phyloP scores from a whole-genome alignment of 106 monocot species.

The Dendrobium catenatum region DNA sequence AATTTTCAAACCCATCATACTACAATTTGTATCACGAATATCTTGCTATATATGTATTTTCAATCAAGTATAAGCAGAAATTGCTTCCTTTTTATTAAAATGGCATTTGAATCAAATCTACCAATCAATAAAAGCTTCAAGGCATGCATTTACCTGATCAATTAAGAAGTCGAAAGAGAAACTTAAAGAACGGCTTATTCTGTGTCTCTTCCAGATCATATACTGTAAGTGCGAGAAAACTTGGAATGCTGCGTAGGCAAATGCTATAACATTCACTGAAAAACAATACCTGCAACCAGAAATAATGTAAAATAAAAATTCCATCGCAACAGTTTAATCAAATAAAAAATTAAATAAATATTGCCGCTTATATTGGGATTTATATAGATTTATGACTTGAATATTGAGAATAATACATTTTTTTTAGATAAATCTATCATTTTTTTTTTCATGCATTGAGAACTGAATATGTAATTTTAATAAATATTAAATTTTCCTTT shows the following conservation, averaged over 20 bases:
- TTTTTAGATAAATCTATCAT: background rate
- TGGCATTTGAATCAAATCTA: background rate
- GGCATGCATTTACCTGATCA: constrained; percentile 60
- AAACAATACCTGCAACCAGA: constrained; percentile 52
- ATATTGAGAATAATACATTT: background rate
- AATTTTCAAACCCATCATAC: no score
- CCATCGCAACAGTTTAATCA: background rate
- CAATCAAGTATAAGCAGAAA: background rate
- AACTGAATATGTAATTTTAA: background rate
- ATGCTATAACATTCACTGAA: constrained; percentile 53
- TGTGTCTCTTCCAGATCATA: constrained; percentile 25
- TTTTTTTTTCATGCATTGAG: background rate
- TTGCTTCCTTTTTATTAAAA: background rate
- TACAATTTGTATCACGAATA: no score
- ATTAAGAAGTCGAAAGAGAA: constrained; percentile 53
- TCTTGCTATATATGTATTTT: no score
- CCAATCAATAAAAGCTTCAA: background rate
- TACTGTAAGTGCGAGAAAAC: constrained; percentile 29
- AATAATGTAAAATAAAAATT: background rate
- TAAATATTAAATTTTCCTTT: background rate
- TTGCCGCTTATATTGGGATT: background rate
- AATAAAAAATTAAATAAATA: constrained; percentile 3
- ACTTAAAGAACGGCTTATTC: constrained; percentile 30
- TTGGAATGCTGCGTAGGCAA: constrained; percentile 68
- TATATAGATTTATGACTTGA: background rate